Evolutionary conservation across 2,329 filamentous ascomycete genomes (phyloP).

Genomic region (Fusarium agapanthi): DNA sequence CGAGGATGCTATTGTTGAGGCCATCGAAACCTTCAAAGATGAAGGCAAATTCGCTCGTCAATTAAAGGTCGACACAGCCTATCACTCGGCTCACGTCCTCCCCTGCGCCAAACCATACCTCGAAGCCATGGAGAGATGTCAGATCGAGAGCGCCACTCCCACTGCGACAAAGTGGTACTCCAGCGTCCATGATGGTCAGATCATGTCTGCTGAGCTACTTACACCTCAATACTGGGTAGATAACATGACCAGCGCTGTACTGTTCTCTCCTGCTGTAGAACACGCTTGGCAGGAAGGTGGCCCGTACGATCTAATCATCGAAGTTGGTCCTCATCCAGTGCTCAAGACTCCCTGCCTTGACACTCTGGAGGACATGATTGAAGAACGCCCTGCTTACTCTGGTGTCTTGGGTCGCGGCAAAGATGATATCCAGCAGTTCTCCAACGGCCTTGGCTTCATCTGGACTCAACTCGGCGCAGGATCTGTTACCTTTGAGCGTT

Average conservation of each 20-base stretch:
- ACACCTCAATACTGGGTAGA: not conserved
- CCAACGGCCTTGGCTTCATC: not conserved
- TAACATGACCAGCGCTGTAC: not conserved
- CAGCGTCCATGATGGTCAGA: not conserved
- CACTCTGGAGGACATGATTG: rapidly evolving
- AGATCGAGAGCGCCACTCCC: not conserved
- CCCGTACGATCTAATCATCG: not conserved
- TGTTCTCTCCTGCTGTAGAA: not conserved
- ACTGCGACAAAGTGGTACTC: not conserved
- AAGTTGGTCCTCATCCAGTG: constrained; percentile 1
- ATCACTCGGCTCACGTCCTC: not conserved
- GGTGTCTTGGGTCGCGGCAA: not conserved
- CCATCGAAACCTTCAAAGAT: not conserved
- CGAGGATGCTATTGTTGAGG: not conserved
- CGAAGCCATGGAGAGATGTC: not conserved
- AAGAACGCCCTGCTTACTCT: not conserved
- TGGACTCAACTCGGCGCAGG: not conserved
- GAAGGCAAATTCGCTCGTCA: not conserved
- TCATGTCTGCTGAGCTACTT: rapidly evolving
- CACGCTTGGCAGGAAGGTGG: not conserved
- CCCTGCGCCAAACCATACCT: not conserved
- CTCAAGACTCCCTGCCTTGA: not conserved
- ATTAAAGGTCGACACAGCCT: constrained; percentile 2
- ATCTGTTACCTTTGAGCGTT: rapidly evolving
- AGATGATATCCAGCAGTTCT: not conserved